Evolutionary conservation across 805 yeast species (phyloP), one percentile per base, ranked within the genome.

Genomic region (Priceomyces castillae): DNA sequence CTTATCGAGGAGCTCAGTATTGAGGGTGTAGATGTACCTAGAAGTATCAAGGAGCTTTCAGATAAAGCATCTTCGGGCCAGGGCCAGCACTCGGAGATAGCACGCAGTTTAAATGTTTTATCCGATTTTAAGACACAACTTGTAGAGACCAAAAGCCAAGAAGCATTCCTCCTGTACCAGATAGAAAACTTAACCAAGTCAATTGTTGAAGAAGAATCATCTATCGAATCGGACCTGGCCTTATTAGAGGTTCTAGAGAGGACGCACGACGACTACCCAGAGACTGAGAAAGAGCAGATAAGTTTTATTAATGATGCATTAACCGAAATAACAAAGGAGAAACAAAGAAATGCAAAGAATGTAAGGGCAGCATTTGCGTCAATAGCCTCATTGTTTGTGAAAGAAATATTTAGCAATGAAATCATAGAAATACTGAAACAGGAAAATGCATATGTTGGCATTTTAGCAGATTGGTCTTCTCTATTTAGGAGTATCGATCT

Each of bases 1-100:
- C 47, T 70, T n/a, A 63, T 77, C 10, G 66, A 64, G 22, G 56
- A 50, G 11, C 46, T 77, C 37, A 74, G 69, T 46, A 25, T 36
- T 11, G 51, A 56, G 18, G 72, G 68, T 2, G 50, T 65, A 10
- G 50, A 52, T 0, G 69, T 76, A 1, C 77, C 80, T 1, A 11
- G 46, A 3, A 49, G 51, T 5, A 55, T 70, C 42, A 71, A 72
- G 50, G 57, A 56, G 34, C 36, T 63, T 2, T 62, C 69, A 7
- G 75, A 69, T 46, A 46, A 51, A 7, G 40, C 15, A 15, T 16
- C 34, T 34, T 37, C 25, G 7, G 30, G 19, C 5, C 34, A 25
- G 6, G 39, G 46, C n/a, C 34, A 33, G 5, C 38, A 39, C 3
- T 34, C 23, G 18, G 43, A 38, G 11, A 22, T 35, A 15, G 56